Evolutionary conservation across 352 stramenopile genomes (phyloP), one percentile per base, ranked within the genome.

Genomic region (Phytopythium montanum): DNA sequence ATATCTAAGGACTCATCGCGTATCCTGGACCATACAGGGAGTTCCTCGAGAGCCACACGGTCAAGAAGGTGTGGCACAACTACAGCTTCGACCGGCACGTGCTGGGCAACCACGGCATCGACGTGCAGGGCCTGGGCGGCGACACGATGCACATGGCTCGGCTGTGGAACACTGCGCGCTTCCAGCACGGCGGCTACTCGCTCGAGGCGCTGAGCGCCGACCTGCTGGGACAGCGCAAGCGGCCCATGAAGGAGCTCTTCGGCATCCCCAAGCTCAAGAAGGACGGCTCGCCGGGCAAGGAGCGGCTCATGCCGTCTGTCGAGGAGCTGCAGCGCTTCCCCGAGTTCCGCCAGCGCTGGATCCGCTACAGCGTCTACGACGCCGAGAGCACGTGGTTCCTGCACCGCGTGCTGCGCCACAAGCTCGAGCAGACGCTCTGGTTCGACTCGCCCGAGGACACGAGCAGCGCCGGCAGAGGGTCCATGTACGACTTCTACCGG

Each of bases 121-220:
- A 98, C 62, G 85, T 94, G 13, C 71, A 87, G 19, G 90, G 90
- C 0, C 94, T 99, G 45, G 92, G 81, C 25, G 97, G 96, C 38
- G 98, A 99, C 72, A 99, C 98, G 5, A 99, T 99, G 96, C 98
- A 99, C 85, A 99, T 99, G 98, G 97, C 97, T 44, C 81, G 97
- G 31, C 76, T 94, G 2, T 94, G 85, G 85, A 92, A 92, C 67
- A 94, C 85, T 25, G 81, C 82, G 28, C 75, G 85, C 25, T 92
- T 92, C 56, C 79, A 90, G 65, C 73, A 88, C 48, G 80, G 78
- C 28, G 95, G 96, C 8, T 99, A 99, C 69, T 98, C 90, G 48
- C 76, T 99, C 14, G 97, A 99, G 61, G 87, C 90, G 19, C 71
- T 99, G 2, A 98, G 93, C 14, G 76, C 85, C 12, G 88, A 96